Evolutionary conservation across 2,329 filamentous ascomycete species (phyloP), one percentile per base, ranked within the genome.

Genomic region (Emergomyces pasteurianus): DNA sequence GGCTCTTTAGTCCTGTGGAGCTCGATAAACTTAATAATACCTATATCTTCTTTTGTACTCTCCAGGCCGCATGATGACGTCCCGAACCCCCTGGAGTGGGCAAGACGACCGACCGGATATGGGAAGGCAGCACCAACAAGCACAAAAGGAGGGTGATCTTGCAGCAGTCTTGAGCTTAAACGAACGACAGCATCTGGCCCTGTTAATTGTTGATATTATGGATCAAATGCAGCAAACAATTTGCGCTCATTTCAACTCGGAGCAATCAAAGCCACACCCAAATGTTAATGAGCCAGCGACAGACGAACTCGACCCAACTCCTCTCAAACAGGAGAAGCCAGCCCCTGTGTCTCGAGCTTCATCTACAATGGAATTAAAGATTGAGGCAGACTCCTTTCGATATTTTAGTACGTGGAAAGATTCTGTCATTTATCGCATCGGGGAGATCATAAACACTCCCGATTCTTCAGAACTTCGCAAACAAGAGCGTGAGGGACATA

Each of bases 401-500:
- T 85, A 87, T 70, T 95, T 92, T 70, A 85, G 88, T 61, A 87
- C 90, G 65, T 97, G 92, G 92, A 83, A 89, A 67, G 80, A 84
- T 6, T 78, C 79, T 14, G 83, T 96, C 10, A 77, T 89, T 47
- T 80, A 83, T 61, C 83, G 91, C 16, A 77, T 95, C 28, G 83
- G 85, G 21, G 87, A 94, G 66, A 82, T 90, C 42, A 80, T 91
- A 21, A 80, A 81, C 49, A 70, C 31, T 16, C 47, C 58, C n/a
- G 46, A 52, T 54, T 31, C 38, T 54, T 7, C 40, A 2, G 38
- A 43, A 10, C 14, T 40, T 46, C 47, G 18, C 12, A 49, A 59
- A 31, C 47, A 31, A 36, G 49, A 16, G 18, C 23, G 10, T 2
- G 55, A 46, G 38, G n/a, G 14, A 3, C 23, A 46, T 8, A 26